A percentile compares a stretch with the other conserved stretches of the same genome.
Conservation (phyloP, 305 asterid genomes). For the Withania somnifera region DNA sequence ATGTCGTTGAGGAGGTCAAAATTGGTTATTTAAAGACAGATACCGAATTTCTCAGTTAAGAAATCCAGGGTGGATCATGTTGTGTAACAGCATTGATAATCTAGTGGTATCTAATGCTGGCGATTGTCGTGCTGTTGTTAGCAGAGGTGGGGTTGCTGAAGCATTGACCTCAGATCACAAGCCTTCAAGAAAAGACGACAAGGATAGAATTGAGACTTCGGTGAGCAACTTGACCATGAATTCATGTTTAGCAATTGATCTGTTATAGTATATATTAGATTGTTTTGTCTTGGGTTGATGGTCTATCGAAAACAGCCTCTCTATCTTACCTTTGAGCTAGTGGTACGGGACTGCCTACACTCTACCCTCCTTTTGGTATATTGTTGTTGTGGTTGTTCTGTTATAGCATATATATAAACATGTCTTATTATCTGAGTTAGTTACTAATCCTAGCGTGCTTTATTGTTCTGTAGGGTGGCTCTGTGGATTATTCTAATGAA, state of each 20-base stretch:
- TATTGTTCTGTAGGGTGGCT: conserved; percentile 52
- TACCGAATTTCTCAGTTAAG: conserved; percentile 44
- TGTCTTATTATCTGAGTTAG: background rate
- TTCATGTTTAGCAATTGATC: background rate
- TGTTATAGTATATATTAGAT: too few relatives aligned
- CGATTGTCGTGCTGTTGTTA: conserved; percentile 74
- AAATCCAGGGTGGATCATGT: conserved; percentile 59
- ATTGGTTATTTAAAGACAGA: conserved; percentile 61
- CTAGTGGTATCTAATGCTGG: conserved; percentile 69
- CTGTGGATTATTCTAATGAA: conserved; percentile 49
- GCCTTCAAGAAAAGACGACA: conserved; percentile 68
- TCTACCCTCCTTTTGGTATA: too few relatives aligned
- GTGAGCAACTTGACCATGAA: conserved; percentile 24
- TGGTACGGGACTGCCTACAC: too few relatives aligned
- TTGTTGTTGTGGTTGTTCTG: too few relatives aligned
- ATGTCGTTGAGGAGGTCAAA: conserved; percentile 37
- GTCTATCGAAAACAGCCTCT: too few relatives aligned
- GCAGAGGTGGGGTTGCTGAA: conserved; percentile 60
- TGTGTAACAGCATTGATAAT: conserved; percentile 57
- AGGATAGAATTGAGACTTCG: conserved; percentile 44
- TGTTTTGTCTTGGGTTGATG: too few relatives aligned
- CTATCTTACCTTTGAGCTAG: too few relatives aligned
- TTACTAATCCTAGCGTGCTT: background rate
- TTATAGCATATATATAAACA: background rate
- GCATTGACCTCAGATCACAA: conserved; percentile 80